Evolutionary conservation across 345 rosid species (phyloP).

Genomic region (Arabis alpina): DNA sequence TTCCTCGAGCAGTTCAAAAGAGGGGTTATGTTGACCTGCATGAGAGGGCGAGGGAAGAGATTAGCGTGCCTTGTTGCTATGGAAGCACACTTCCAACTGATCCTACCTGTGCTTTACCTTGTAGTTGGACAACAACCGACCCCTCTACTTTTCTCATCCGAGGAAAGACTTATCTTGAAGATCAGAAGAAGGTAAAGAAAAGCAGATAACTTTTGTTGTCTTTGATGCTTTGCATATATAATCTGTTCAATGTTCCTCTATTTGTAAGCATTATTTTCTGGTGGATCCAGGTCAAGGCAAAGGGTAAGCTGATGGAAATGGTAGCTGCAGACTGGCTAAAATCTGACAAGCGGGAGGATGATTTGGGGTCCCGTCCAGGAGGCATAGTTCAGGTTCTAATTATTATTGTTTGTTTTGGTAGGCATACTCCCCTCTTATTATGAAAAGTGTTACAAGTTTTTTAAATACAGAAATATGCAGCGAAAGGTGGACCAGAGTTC

Average conservation of each 20-base stretch:
- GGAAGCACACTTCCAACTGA: slow-evolving; percentile 88
- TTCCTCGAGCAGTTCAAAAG: slow-evolving; percentile 70
- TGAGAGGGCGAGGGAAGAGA: slow-evolving; percentile 66
- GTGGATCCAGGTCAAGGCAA: slow-evolving; percentile 74
- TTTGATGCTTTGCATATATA: slow-evolving; percentile 10
- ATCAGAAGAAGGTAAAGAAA: slow-evolving; percentile 72
- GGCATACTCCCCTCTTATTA: slow-evolving; percentile 4
- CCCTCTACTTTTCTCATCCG: slow-evolving; percentile 88
- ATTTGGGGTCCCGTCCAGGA: slow-evolving; percentile 82
- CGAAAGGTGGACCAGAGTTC: slow-evolving; percentile 86
- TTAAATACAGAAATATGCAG: slow-evolving; percentile 83
- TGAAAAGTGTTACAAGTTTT: slow-evolving; percentile 25
- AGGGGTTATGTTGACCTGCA: slow-evolving; percentile 90
- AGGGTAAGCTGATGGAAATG: slow-evolving; percentile 88
- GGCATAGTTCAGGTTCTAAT: slow-evolving; percentile 76
- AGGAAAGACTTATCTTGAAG: slow-evolving; percentile 77
- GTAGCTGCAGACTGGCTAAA: slow-evolving; percentile 95
- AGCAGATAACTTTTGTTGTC: background rate
- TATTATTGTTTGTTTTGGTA: slow-evolving; percentile 17
- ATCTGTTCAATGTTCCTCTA: background rate
- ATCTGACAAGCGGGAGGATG: slow-evolving; percentile 93
- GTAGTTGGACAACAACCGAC: slow-evolving; percentile 83
- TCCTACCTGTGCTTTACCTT: slow-evolving; percentile 59
- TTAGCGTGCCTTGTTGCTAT: slow-evolving; percentile 57
- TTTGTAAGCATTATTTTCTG: slow-evolving; percentile 27